Evolutionary conservation across 768 basidiomycete species (phyloP), one percentile per base, ranked within the genome.

Genomic region (Lepiota venenata): DNA sequence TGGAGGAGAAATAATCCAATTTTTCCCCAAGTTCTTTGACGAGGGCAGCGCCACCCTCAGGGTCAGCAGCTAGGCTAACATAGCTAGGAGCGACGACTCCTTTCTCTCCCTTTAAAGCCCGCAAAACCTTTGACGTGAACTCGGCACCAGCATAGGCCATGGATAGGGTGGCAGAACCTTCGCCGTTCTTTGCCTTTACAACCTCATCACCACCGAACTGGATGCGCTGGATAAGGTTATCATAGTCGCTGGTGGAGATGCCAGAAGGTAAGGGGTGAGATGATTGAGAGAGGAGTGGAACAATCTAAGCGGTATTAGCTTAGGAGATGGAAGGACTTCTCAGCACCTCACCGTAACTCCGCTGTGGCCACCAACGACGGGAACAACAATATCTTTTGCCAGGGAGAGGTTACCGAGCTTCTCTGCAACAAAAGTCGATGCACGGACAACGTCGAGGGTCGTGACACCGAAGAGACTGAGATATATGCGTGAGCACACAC

Each of bases 201-300:
- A 98, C 95, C 74, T 98, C 95, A 62, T 97, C 95, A 55, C 94
- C 95, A 53, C 95, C 95, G 64, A 91, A 97, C 69, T 96, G 94
- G 63, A 97, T 92, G 60, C 92, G 88, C 53, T 92, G 78, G 45
- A 90, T 77, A 47, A 98, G 80, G 12, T 77, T 71, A 22, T 84
- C 83, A 63, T 84, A 68, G 1, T 70, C 67, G 5, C 72, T 74
- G 35, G 73, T 63, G n/a, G 76, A 61, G 54, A 87, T 54, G 52
- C 68, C 67, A n/a, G 80, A 56, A 25, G 90, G 89, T 20, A 94
- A 81, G 14, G 88, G 77, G 61, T 88, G 85, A 27, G 88, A 82
- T 25, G 92, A 86, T 72, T 96, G 92, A 9, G 94, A 96, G 63
- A 98, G 87, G 46, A 97, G 81, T 58, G 95, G 95, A 43, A 96